These are phyloP conservation scores for Eucalyptus brandiana DNA, from an alignment of 345 rosid genomes.

Conservation along the genomic window DNA sequence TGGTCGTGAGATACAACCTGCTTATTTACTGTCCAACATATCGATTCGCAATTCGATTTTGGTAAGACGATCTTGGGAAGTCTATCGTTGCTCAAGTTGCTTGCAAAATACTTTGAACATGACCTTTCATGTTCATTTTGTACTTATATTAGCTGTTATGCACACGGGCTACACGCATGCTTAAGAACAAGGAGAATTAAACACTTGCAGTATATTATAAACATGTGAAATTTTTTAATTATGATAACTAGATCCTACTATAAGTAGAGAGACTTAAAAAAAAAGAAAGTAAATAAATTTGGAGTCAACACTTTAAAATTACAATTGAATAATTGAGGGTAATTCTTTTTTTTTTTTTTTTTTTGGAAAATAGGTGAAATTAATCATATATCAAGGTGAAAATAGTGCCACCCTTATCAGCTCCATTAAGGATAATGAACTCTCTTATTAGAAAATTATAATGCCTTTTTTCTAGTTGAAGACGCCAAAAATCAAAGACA, in stretches of 20 bases:
- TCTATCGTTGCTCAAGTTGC: neutral
- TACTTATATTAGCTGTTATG: neutral
- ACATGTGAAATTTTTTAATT: neutral
- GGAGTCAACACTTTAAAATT: neutral
- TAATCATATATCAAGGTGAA: neutral
- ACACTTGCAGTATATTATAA: neutral
- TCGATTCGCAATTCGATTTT: neutral
- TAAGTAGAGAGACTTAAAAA: neutral
- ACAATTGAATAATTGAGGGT: neutral
- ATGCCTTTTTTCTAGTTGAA: neutral
- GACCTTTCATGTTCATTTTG: neutral
- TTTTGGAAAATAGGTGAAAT: neutral
- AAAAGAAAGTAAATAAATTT: neutral
- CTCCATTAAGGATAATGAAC: neutral
- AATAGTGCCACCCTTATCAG: neutral
- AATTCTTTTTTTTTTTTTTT: neutral
- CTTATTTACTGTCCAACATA: neutral
- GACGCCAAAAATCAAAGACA: neutral
- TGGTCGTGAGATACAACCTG: fast-evolving
- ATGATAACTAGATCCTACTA: neutral
- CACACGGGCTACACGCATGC: neutral
- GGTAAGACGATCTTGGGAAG: neutral
- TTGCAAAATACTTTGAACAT: neutral
- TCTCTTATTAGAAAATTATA: neutral
- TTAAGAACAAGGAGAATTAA: neutral